Evolutionary conservation across 495 filamentous ascomycete genomes (phyloP).

Genomic region (Bathelium albidoporum): DNA sequence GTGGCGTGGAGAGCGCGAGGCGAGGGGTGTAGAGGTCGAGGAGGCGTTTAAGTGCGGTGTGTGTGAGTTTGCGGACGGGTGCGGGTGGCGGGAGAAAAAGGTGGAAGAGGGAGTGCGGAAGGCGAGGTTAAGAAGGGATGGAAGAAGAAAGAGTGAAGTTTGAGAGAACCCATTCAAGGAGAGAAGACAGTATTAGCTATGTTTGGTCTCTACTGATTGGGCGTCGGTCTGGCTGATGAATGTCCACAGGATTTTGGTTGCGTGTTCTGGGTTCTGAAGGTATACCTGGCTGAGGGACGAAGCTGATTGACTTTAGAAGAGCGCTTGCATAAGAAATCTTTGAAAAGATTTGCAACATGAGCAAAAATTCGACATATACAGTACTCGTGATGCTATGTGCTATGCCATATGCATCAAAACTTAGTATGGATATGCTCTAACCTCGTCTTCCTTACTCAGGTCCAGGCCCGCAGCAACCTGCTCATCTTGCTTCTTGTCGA

Average conservation of each 20-base stretch:
- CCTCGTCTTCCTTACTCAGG: slow-evolving; percentile 27
- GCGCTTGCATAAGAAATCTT: neutral
- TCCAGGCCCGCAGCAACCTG: slow-evolving; percentile 54
- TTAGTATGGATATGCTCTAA: slow-evolving; percentile 15
- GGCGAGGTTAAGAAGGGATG: slow-evolving; percentile 18
- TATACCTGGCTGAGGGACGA: neutral
- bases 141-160: slow-evolving; percentile 13
- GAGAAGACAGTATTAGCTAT: too few species aligned
- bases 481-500: slow-evolving; percentile 69
- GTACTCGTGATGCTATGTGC: too few species aligned
- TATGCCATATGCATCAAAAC: too few species aligned
- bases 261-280: too few species aligned
- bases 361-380: too few species aligned
- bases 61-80: slow-evolving; percentile 54
- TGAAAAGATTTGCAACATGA: neutral
- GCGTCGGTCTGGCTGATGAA: too few species aligned
- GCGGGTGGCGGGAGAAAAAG: slow-evolving; percentile 45
- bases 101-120: slow-evolving; percentile 39
- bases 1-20: slow-evolving; percentile 73
- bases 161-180: neutral
- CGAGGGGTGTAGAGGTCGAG: slow-evolving; percentile 73
- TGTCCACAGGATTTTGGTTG: too few species aligned
- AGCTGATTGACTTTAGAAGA: neutral
- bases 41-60: slow-evolving; percentile 83
- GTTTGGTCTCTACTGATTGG: too few species aligned